Evolutionary conservation across 805 yeast genomes (phyloP).

Genomic region (Cyberlindnera maritima): DNA sequence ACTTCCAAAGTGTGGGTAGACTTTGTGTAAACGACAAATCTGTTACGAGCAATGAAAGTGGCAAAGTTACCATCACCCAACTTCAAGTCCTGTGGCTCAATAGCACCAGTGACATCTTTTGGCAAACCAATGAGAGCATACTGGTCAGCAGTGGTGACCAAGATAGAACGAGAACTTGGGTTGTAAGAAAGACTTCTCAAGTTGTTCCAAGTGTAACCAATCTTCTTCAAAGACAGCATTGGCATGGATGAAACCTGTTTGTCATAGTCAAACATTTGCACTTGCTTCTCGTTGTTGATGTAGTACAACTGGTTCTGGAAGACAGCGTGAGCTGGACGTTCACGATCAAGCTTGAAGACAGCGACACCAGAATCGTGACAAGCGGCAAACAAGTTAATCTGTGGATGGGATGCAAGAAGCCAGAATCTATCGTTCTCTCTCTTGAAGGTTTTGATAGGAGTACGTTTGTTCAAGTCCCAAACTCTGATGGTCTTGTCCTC

Average conservation of each 20-base stretch:
- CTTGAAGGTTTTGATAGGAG: constrained; percentile 90
- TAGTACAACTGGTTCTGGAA: constrained; percentile 73
- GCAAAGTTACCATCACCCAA: constrained; percentile 86
- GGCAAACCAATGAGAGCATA: constrained; percentile 80
- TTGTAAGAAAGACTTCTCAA: constrained; percentile 84
- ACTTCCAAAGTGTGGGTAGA: constrained; percentile 68
- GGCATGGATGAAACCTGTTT: constrained; percentile 69
- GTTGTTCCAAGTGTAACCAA: constrained; percentile 84
- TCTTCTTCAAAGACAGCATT: constrained; percentile 75
- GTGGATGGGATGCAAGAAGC: constrained; percentile 87
- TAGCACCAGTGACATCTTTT: constrained; percentile 87
- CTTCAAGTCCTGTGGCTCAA: constrained; percentile 79
- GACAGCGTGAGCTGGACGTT: constrained; percentile 85
- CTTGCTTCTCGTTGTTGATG: constrained; percentile 81
- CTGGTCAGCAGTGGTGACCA: constrained; percentile 74
- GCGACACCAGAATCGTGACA: constrained; percentile 97
- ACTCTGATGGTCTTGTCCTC: constrained; percentile 95
- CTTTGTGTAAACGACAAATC: constrained; percentile 80
- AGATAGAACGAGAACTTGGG: constrained; percentile 84
- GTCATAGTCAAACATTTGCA: constrained; percentile 72
- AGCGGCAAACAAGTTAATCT: constrained; percentile 88
- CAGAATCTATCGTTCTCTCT: constrained; percentile 94
- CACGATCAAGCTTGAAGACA: constrained; percentile 97
- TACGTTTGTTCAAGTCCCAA: constrained; percentile 94
- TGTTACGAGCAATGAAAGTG: constrained; percentile 87